Evolutionary conservation across 1,284 basidiomycete species (phyloP).

Genomic region (Apiotrichum gracile): DNA sequence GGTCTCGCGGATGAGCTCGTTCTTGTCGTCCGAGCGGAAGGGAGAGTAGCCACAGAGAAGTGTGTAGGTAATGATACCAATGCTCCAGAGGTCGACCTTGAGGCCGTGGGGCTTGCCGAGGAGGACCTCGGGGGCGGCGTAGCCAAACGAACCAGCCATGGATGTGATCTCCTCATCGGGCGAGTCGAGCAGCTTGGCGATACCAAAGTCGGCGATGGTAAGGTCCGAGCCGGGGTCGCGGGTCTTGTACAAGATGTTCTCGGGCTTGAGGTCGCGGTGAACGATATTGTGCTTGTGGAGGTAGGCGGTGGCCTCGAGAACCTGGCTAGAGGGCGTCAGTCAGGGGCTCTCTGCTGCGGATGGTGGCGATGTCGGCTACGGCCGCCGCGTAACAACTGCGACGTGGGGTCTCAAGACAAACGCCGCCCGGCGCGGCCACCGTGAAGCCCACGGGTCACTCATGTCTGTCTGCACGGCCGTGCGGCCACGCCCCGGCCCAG

Average conservation of each 20-base stretch:
- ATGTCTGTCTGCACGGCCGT: no score
- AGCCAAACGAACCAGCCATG: slow-evolving; percentile 85
- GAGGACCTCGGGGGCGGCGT: slow-evolving; percentile 90
- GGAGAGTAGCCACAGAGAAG: slow-evolving; percentile 88
- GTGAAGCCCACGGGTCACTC: no score
- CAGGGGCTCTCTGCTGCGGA: no score
- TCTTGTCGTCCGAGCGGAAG: slow-evolving; percentile 76
- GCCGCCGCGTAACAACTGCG: no score
- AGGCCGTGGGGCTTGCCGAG: slow-evolving; percentile 78
- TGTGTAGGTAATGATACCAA: slow-evolving; percentile 90
- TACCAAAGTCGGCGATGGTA: slow-evolving; percentile 95
- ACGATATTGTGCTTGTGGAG: slow-evolving; percentile 83
- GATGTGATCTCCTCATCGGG: slow-evolving; percentile 71
- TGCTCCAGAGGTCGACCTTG: slow-evolving; percentile 88
- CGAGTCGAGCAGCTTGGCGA: slow-evolving; percentile 79
- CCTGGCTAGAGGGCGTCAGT: slow-evolving; percentile 33
- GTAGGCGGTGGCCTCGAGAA: slow-evolving; percentile 73
- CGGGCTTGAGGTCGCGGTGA: slow-evolving; percentile 89
- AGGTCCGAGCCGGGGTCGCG: slow-evolving; percentile 65
- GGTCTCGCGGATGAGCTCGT: slow-evolving; percentile 73
- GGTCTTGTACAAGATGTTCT: slow-evolving; percentile 88
- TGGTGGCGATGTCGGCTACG: no score
- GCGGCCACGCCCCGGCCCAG: no score
- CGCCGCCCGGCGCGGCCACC: no score
- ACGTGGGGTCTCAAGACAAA: no score